These are phyloP conservation scores for Lasiosphaeriaceae sp. DNA, from an alignment of 495 filamentous ascomycete genomes.

Conservation along the genomic window DNA sequence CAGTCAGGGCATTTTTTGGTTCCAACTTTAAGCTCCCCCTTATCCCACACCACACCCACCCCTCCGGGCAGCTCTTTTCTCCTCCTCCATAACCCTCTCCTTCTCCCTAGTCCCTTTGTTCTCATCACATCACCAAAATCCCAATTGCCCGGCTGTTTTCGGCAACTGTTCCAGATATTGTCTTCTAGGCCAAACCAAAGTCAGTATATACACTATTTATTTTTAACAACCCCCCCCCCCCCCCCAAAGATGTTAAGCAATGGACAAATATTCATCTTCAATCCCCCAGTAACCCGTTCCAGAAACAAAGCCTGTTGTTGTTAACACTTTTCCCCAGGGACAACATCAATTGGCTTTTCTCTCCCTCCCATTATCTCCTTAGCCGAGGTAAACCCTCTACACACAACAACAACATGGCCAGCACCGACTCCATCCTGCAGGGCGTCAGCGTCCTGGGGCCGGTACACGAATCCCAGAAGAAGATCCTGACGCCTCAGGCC, in stretches of 20 bases:
- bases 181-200: neutral
- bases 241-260: too few species aligned
- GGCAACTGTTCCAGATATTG: neutral
- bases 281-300: neutral
- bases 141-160: neutral
- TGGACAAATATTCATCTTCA: too few species aligned
- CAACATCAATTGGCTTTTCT: too few species aligned
- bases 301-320: neutral
- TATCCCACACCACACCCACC: neutral
- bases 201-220: too few species aligned
- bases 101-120: neutral
- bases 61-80: neutral
- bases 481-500: slow-evolving; percentile 89
- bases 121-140: neutral
- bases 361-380: neutral
- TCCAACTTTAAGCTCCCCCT: neutral
- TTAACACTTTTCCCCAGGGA: too few species aligned
- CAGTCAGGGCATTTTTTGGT: neutral
- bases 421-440: slow-evolving; percentile 71
- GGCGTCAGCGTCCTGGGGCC: slow-evolving; percentile 81
- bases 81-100: neutral
- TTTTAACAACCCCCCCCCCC: too few species aligned
- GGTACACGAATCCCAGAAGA: slow-evolving; percentile 72
- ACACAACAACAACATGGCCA: slow-evolving; percentile 51
- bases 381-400: neutral